Conservation (phyloP, 257 asterid genomes). For the Paulownia fortunei region DNA sequence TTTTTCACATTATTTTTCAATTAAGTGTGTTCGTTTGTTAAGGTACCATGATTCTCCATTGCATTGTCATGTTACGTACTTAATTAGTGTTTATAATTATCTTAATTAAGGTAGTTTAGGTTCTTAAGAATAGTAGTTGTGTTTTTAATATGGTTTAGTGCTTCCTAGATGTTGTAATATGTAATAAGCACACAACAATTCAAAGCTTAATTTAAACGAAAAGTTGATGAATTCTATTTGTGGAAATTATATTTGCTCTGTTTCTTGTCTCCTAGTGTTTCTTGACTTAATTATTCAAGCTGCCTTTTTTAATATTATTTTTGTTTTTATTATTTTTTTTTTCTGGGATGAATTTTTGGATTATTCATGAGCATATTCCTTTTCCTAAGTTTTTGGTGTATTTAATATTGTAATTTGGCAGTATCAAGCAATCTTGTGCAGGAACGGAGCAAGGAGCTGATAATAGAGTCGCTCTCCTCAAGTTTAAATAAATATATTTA, state of each 20-base stretch:
- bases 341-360: background rate
- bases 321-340: too few species aligned
- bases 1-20: background rate
- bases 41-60: constrained; percentile 2
- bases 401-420: too few species aligned
- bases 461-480: too few species aligned
- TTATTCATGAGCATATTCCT: background rate
- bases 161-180: background rate
- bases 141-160: constrained; percentile 10
- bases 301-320: too few species aligned
- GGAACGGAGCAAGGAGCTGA: too few species aligned
- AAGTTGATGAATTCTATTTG: constrained; percentile 3
- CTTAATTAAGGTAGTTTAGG: constrained; percentile 10
- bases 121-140: constrained; percentile 18
- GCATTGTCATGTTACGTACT: constrained; percentile 13
- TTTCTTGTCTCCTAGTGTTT: constrained; percentile 19
- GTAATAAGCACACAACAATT: constrained; percentile 18
- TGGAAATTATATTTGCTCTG: constrained; percentile 4
- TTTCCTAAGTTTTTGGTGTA: background rate
- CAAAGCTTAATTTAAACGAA: constrained; percentile 20
- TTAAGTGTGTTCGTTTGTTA: constrained; percentile 22
- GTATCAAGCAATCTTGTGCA: too few species aligned
- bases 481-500: too few species aligned
- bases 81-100: constrained; percentile 17
- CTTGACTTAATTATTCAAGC: background rate